phyloP scores from a whole-genome alignment of 495 filamentous ascomycete genomes.

The Trichoderma orchidacearum region DNA sequence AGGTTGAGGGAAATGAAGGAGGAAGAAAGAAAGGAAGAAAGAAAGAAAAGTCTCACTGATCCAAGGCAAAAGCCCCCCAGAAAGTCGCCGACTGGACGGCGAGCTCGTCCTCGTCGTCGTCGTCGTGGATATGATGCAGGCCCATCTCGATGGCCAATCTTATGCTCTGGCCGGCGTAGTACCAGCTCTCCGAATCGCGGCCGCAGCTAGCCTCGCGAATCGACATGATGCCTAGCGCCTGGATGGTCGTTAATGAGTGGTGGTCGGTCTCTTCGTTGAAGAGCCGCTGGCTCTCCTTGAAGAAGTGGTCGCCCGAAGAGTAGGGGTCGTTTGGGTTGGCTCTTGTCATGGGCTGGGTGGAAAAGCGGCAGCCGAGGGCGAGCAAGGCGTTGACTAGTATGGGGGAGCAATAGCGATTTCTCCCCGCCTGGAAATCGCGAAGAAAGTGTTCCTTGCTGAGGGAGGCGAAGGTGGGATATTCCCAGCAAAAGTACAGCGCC shows the following conservation, averaged over 20 bases:
- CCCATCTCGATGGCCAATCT: slow-evolving; percentile 54
- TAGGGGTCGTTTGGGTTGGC: slow-evolving; percentile 43
- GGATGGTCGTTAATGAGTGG: slow-evolving; percentile 58
- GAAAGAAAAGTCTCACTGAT: slow-evolving; percentile 60
- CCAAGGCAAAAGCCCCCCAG: slow-evolving; percentile 56
- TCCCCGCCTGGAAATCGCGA: slow-evolving; percentile 42
- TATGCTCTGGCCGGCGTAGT: slow-evolving; percentile 51
- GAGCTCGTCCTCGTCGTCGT: slow-evolving; percentile 35
- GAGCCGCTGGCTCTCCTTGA: slow-evolving; percentile 47
- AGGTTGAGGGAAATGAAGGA: neutral
- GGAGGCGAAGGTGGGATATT: slow-evolving; percentile 60
- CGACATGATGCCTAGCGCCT: slow-evolving; percentile 66
- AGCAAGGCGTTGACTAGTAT: slow-evolving; percentile 66
- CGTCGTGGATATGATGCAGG: slow-evolving; percentile 35
- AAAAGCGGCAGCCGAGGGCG: slow-evolving; percentile 61
- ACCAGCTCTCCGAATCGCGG: slow-evolving; percentile 52
- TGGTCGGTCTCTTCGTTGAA: slow-evolving; percentile 42
- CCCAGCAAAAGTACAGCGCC: slow-evolving; percentile 68
- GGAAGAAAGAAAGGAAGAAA: too few species aligned
- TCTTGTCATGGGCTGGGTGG: slow-evolving; percentile 47
- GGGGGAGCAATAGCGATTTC: slow-evolving; percentile 51
- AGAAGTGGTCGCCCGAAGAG: slow-evolving; percentile 62
- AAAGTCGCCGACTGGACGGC: slow-evolving; percentile 56
- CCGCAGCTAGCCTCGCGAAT: slow-evolving; percentile 50
- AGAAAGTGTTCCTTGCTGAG: slow-evolving; percentile 63